Base-by-base conservation (phyloP, 306 rosid species). In the Lablab purpureus region DNA sequence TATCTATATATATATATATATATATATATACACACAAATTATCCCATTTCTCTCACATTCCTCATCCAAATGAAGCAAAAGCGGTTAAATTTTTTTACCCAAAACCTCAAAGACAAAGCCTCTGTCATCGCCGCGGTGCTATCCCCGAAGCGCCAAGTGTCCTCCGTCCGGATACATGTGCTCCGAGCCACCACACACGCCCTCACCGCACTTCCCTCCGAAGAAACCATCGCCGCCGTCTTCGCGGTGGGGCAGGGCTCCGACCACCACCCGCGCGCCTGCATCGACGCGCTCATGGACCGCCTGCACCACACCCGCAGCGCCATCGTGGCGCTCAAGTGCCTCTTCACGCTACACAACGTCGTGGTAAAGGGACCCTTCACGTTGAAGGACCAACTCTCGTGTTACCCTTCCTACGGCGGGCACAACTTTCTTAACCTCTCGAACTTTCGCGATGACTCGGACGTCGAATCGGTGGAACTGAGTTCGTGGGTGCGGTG, bases 401-500 rank as follows among this genome's bases (percentile, higher is more conserved):
- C 87, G 4, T 71, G 18, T n/a, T 87, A 80, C 84, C 93, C 97
- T 47, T 83, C 81, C 14, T 75, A 77, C 5, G 97, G 97, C 0
- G 97, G 95, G n/a, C 84, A 66, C 19, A 94, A 94, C 25, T 87
- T 90, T 49, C 91, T 94, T 2, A 94, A 94, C 54, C 81, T 95
- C 1, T 85, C 96, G 0, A 59, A 51, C 15, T 95, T 93, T 65
- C 85, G 89, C 14, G 97, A 91, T 78, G 80, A 85, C 19, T 89
- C 93, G 43, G 89, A 85, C 54, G 3, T 69, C 12, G 85, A 60
- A 25, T 75, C 84, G 63, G 11, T 81, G 43, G 84, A 87, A 36
- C 74, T 90, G 22, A 86, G 96, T 23, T 77, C 85, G 0, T 95
- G 99, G 98, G 99, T 91, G 14, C 84, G 97, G 28, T 95, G 98